Evolutionary conservation across 2,329 filamentous ascomycete genomes (phyloP).

Genomic region (Aspergillus sclerotialis): DNA sequence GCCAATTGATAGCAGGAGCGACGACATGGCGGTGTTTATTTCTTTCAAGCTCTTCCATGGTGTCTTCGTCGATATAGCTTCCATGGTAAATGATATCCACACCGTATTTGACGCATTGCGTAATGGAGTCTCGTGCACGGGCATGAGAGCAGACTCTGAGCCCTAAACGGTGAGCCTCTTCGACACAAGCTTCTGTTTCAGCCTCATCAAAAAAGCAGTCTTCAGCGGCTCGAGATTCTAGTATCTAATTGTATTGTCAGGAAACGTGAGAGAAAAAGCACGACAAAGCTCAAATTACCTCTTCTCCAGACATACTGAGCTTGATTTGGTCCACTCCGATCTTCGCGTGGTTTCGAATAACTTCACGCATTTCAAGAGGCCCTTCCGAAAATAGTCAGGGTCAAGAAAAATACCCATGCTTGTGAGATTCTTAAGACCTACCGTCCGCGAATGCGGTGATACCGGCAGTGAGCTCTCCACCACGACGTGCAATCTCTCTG

Average conservation of each 20-base stretch:
- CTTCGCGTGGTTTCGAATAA: slow-evolving; percentile 29
- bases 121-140: slow-evolving; percentile 38
- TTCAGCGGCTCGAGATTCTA: slow-evolving; percentile 28
- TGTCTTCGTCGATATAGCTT: slow-evolving; percentile 37
- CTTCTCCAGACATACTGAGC: slow-evolving; percentile 37
- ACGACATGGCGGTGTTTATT: slow-evolving; percentile 18
- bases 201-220: slow-evolving; percentile 43
- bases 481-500: slow-evolving; percentile 41
- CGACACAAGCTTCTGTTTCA: slow-evolving; percentile 43
- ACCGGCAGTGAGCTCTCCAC: slow-evolving; percentile 39
- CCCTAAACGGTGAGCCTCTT: slow-evolving; percentile 34
- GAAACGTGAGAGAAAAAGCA: too few relatives aligned
- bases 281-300: too few relatives aligned
- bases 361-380: slow-evolving; percentile 34
- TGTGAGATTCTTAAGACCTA: not conserved
- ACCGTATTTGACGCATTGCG: slow-evolving; percentile 37
- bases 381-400: too few relatives aligned
- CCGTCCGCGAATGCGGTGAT: slow-evolving; percentile 40
- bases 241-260: too few relatives aligned
- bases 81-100: slow-evolving; percentile 46
- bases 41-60: slow-evolving; percentile 10
- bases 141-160: slow-evolving; percentile 39
- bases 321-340: slow-evolving; percentile 41
- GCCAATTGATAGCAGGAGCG: slow-evolving; percentile 36
- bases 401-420: not conserved